phyloP scores from a whole-genome alignment of 805 yeast genomes.

The Ascoidea asiatica region DNA sequence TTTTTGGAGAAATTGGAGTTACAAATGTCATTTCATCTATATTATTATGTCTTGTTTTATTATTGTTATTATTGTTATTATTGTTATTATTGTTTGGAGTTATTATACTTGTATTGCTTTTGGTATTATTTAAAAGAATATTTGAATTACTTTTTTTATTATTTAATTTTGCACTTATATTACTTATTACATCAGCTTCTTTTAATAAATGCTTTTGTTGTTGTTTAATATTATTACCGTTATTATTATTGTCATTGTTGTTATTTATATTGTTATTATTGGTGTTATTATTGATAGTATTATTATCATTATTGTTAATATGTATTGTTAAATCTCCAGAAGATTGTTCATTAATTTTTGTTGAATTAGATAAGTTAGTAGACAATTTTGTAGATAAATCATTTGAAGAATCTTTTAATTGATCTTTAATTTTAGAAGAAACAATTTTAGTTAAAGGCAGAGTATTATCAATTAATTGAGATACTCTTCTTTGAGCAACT shows the following conservation, averaged over 20 bases:
- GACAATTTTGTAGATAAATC: too few species aligned
- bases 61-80: too few species aligned
- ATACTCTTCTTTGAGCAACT: constrained; percentile 15
- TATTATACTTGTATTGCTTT: too few species aligned
- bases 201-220: too few species aligned
- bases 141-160: neutral
- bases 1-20: neutral
- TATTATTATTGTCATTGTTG: constrained; percentile 3
- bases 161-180: neutral
- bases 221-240: neutral
- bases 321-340: neutral
- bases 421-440: constrained; percentile 2
- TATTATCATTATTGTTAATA: too few species aligned
- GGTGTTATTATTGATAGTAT: neutral
- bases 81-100: too few species aligned
- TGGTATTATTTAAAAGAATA: too few species aligned
- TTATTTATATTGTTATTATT: too few species aligned
- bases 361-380: neutral
- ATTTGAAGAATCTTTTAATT: neutral
- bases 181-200: neutral
- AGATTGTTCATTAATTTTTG: too few species aligned
- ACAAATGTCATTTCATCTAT: neutral
- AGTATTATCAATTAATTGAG: constrained; percentile 11
- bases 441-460: constrained; percentile 6
- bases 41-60: too few species aligned